phyloP scores from a whole-genome alignment of 2,329 filamentous ascomycete species.

The Trichoderma arundinaceum region DNA sequence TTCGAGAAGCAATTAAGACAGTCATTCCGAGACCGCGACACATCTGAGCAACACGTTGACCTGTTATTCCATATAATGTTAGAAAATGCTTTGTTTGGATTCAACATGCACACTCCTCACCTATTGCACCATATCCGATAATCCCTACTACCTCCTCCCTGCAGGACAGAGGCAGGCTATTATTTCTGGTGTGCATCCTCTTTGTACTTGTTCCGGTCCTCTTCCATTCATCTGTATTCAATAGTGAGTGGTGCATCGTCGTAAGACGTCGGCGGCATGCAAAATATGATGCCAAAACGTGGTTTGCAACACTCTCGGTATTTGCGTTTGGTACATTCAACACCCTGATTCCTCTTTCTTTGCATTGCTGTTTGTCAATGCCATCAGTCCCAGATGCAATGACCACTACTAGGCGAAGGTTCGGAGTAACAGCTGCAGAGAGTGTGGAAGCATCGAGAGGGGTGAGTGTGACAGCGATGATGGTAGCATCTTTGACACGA shows the following conservation, averaged over 20 bases:
- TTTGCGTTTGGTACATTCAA: background rate
- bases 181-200: background rate
- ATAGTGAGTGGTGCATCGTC: conserved; percentile 8
- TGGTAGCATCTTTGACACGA: background rate
- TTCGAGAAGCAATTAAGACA: conserved; percentile 15
- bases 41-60: background rate
- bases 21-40: conserved; percentile 16
- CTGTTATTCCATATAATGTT: background rate
- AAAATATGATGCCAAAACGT: background rate
- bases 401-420: background rate
- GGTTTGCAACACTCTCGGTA: conserved; percentile 9
- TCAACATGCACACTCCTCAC: background rate
- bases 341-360: background rate
- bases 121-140: conserved; percentile 9
- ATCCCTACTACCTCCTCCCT: background rate
- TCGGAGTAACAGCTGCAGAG: conserved; percentile 3
- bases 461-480: conserved; percentile 8
- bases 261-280: conserved; percentile 7
- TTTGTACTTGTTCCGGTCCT: background rate
- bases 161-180: background rate
- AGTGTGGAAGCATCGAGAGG: conserved; percentile 2
- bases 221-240: conserved; percentile 5
- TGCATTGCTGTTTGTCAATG: conserved; percentile 2
- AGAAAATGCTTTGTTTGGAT: background rate
- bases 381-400: conserved; percentile 4